Conservation (phyloP, 345 rosid genomes). For the Atalantia buxifolia region DNA sequence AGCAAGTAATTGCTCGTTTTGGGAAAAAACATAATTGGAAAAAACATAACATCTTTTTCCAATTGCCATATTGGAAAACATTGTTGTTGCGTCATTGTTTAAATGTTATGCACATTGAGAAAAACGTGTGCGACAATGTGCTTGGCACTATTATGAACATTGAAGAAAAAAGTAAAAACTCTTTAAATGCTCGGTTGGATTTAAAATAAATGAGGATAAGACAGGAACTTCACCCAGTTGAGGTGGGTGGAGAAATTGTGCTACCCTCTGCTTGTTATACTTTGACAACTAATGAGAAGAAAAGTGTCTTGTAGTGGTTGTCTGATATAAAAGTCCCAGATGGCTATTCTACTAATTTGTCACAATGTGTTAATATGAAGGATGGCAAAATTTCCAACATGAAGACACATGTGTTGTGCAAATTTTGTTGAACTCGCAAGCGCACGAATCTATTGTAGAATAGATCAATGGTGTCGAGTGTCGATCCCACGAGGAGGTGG, state of each 20-base stretch:
- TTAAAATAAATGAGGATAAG: background rate
- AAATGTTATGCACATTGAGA: conserved; percentile 15
- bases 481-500: too few species aligned
- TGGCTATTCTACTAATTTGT: background rate
- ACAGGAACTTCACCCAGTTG: background rate
- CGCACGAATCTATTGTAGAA: too few species aligned
- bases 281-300: background rate
- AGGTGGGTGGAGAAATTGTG: background rate
- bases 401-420: too few species aligned
- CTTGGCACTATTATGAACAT: background rate
- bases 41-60: background rate
- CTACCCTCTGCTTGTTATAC: conserved; percentile 2
- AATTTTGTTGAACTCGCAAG: too few species aligned
- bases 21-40: background rate
- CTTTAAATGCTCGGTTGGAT: background rate
- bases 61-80: background rate
- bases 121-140: conserved; percentile 6
- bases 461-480: too few species aligned
- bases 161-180: background rate
- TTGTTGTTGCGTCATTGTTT: background rate
- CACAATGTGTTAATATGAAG: too few species aligned
- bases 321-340: background rate
- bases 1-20: background rate
- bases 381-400: too few species aligned
- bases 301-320: background rate